Percentiles rank a stretch among this genome's conserved stretches.
Conservation (phyloP, 2,329 filamentous ascomycete genomes). For the Fusarium sp. region DNA sequence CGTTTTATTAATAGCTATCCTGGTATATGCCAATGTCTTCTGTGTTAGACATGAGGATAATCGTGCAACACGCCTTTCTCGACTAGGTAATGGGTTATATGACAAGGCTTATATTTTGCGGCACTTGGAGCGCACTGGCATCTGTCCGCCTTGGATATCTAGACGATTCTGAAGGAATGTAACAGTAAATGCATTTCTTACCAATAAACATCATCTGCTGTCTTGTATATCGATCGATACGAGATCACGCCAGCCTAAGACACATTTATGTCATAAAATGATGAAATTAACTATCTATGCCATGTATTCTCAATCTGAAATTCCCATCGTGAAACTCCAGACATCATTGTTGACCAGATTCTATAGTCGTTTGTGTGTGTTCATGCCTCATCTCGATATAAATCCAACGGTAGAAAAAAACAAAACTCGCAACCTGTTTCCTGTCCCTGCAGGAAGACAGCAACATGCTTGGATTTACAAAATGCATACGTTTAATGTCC, state of each 20-base stretch:
- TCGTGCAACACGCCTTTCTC: constrained; percentile 16
- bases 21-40: not conserved
- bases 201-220: not conserved
- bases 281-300: constrained; percentile 37
- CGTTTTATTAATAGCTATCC: constrained; percentile 13
- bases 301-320: constrained; percentile 29
- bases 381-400: constrained; percentile 38
- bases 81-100: not conserved
- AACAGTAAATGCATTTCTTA: not conserved
- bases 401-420: constrained; percentile 11
- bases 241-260: not conserved
- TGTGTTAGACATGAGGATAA: constrained; percentile 16
- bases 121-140: not conserved
- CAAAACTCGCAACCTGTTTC: constrained; percentile 9
- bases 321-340: constrained; percentile 26
- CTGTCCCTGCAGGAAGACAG: constrained; percentile 32
- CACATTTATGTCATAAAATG: not conserved
- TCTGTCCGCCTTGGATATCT: not conserved
- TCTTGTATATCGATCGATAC: not conserved
- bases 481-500: constrained; percentile 30
- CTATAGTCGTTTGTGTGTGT: constrained; percentile 23
- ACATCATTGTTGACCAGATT: constrained; percentile 20
- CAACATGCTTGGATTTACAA: constrained; percentile 34
- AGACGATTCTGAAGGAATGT: not conserved
- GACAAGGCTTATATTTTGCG: constrained; percentile 2